Base-by-base conservation (phyloP, 1,284 basidiomycete genomes). In the Cutaneotrichosporon mucoides region DNA sequence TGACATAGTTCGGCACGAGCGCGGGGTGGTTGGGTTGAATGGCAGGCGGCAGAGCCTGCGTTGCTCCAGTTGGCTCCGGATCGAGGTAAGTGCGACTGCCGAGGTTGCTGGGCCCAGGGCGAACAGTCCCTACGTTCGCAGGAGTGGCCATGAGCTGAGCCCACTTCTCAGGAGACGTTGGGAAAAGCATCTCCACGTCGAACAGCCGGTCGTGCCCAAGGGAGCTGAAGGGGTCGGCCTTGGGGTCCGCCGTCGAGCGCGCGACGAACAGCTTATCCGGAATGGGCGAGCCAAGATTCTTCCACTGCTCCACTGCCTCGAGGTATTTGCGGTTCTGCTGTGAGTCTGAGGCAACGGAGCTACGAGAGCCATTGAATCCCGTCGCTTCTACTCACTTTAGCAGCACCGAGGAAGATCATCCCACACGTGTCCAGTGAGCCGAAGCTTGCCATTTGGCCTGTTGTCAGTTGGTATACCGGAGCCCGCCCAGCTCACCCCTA, bases 401-500 rank as follows among this genome's bases (percentile, higher is more conserved):
- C 51, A 1, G 64, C 61, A 4, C 50, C 62, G n/a, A 66, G 15
- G 16, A 67, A 38, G 33, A 65, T 56, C 46, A 61, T 55, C 38
- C 59, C 53, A 46, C 65, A 68, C 4, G 54, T 11, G 41, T 37
- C 6, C 15, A 64, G 50, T 45, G 49, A 15, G 41, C 55, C 44
- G 47, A 61, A 59, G 35, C 55, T 44, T 10, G 12, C 41, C 49
- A 57, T 41, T 35, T 62, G 42, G 35, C 42, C 53, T 55, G 33
- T 13, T 10, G 50, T 52, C 33, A 61, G 51, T 36, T 45, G 2
- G n/a, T n/a, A n/a, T n/a, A n/a, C n/a, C n/a, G n/a, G n/a, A n/a
- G n/a, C n/a, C n/a, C n/a, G n/a, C n/a, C n/a, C n/a, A 38, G 15
- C 65, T 59, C 38, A 70, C 69, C 67, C 36, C 57, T 58, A 15